Base-by-base conservation (phyloP, 768 basidiomycete genomes). In the Royoungia palumana region DNA sequence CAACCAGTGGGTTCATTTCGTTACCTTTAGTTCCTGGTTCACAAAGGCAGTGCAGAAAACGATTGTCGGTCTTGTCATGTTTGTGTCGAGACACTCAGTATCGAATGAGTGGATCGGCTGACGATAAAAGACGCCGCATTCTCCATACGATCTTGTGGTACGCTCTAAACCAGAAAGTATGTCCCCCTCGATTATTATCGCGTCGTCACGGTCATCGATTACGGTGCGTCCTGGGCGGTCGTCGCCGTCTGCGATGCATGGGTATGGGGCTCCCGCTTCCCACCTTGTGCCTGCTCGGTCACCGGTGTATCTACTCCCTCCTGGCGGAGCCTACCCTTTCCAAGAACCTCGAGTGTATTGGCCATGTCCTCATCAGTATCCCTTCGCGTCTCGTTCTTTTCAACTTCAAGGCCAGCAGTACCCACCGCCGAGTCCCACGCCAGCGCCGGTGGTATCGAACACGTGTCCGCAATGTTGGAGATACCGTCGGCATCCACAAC, bases 391-490 rank as follows among this genome's bases (percentile, higher is more conserved):
- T 25, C 6, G 6, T 11, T 27, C 21, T 27, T 3, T 20, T 22
- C 27, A 5, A 4, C 34, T 11, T 36, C 41, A 19, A 4, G 19
- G 42, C n/a, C 38, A 35, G 2, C 35, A 22, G 20, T 5, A 20
- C n/a, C 13, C 8, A 6, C 6, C 46, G 9, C 6, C 21, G 9
- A 2, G 8, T 41, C 20, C 17, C 4, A 6, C n/a, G 12, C 6
- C 6, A 17, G 24, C 21, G 2, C 2, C 16, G 2, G 19, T 16
- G 4, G 19, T 16, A 6, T 50, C 30, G 6, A 53, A 47, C 25
- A 38, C 46, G 8, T 63, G 62, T n/a, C 63, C 58, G 0, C 53
- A 58, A 6, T 63, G 62, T 40, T 28, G 21, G 35, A 17, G 21
- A 35, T 34, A 17, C 8, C 51, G 55, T 9, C 60, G 55, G 25